phyloP scores from a whole-genome alignment of 192 early-diverging fungal genomes.

The Backusella morwellensis region DNA sequence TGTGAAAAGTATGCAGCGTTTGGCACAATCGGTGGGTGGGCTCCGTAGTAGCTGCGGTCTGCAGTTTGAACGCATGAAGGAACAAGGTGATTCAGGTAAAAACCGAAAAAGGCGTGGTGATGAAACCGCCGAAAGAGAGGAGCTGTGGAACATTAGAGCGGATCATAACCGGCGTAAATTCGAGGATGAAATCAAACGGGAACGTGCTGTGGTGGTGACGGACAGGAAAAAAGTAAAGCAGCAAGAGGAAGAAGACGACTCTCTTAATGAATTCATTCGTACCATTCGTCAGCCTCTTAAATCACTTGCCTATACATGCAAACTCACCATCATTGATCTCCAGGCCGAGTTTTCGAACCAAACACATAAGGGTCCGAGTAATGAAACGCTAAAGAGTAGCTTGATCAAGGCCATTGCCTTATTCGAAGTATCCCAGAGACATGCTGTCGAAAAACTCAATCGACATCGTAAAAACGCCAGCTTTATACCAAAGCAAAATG shows the following conservation, averaged over 20 bases:
- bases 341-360: conserved; percentile 38
- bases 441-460: conserved; percentile 43
- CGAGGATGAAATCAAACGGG: conserved; percentile 24
- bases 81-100: not conserved
- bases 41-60: conserved; percentile 70
- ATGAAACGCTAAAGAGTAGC: conserved; percentile 38
- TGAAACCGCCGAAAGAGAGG: not conserved
- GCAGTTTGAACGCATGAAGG: conserved; percentile 51
- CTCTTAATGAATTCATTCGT: conserved; percentile 46
- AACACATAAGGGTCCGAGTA: conserved; percentile 16
- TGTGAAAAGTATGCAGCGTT: conserved; percentile 57
- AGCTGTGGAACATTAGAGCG: conserved; percentile 27
- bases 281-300: conserved; percentile 53
- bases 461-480: conserved; percentile 22
- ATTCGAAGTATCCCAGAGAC: conserved; percentile 47
- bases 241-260: conserved; percentile 20
- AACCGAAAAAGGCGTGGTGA: not conserved
- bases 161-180: conserved; percentile 24
- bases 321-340: conserved; percentile 48
- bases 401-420: conserved; percentile 45
- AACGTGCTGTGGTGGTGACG: not conserved
- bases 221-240: not conserved
- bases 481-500: conserved; percentile 47
- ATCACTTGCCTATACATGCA: conserved; percentile 55
- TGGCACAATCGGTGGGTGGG: conserved; percentile 67